phyloP scores from a whole-genome alignment of 2,329 filamentous ascomycete genomes.

The Exutisphaerella laricina region DNA sequence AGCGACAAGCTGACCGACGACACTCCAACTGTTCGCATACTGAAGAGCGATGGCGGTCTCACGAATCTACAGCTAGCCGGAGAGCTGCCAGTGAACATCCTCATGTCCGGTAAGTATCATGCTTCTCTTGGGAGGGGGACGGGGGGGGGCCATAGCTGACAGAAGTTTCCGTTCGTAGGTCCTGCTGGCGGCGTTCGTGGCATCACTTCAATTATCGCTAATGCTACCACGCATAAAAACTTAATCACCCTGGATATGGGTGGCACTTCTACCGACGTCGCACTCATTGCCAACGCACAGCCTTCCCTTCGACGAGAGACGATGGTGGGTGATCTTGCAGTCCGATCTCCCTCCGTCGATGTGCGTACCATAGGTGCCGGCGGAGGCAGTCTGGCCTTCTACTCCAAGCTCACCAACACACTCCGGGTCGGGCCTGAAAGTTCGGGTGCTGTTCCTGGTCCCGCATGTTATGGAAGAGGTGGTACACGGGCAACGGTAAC shows the following conservation, averaged over 20 bases:
- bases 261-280: constrained; percentile 25
- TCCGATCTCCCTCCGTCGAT: constrained; percentile 24
- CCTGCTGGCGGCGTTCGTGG: constrained; percentile 26
- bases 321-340: constrained; percentile 26
- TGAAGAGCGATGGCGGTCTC: constrained; percentile 27
- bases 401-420: constrained; percentile 23
- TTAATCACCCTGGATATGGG: constrained; percentile 27
- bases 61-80: constrained; percentile 24
- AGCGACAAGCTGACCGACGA: constrained; percentile 23
- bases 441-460: constrained; percentile 22
- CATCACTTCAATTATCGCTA: constrained; percentile 27
- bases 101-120: too few relatives aligned
- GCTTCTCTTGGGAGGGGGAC: too few relatives aligned
- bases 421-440: constrained; percentile 26
- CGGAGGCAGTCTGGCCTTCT: constrained; percentile 26
- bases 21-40: constrained; percentile 22
- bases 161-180: too few relatives aligned
- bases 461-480: constrained; percentile 25
- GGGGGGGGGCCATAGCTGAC: too few relatives aligned
- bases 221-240: constrained; percentile 25
- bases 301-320: constrained; percentile 25
- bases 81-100: constrained; percentile 24
- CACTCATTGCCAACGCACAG: constrained; percentile 23
- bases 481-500: constrained; percentile 26
- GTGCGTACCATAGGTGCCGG: constrained; percentile 26